Conservation (phyloP, 2,329 filamentous ascomycete genomes). For the Plenodomus biglobosus region DNA sequence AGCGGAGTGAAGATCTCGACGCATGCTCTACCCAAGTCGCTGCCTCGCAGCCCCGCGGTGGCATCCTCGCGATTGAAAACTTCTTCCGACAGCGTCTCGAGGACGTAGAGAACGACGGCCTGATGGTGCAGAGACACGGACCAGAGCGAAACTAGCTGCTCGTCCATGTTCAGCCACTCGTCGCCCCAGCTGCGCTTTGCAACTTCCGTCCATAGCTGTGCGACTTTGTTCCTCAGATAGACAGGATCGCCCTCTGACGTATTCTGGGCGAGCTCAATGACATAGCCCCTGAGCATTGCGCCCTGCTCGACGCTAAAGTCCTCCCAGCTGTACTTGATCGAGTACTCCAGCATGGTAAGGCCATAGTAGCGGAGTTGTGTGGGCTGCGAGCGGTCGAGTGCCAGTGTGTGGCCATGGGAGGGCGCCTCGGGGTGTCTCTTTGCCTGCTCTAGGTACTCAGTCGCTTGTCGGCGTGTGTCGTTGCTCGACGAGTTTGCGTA, state of each 20-base stretch:
- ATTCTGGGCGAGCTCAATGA: conserved; percentile 74
- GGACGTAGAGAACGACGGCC: conserved; percentile 81
- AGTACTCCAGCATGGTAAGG: conserved; percentile 85
- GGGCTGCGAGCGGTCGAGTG: conserved; percentile 71
- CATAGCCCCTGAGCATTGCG: conserved; percentile 69
- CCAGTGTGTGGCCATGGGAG: conserved; percentile 80
- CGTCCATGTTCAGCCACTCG: conserved; percentile 95
- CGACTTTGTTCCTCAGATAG: conserved; percentile 90
- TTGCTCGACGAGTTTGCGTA: conserved; percentile 82
- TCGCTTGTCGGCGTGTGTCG: conserved; percentile 77
- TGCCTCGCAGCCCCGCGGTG: conserved; percentile 78
- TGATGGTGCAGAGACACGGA: conserved; percentile 65
- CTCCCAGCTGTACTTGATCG: conserved; percentile 81
- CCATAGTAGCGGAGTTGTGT: conserved; percentile 91
- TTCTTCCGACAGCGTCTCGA: conserved; percentile 92
- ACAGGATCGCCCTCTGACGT: conserved; percentile 71
- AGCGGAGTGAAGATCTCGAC: conserved; percentile 92
- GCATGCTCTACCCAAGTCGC: conserved; percentile 81
- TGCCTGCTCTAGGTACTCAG: conserved; percentile 80
- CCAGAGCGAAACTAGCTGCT: conserved; percentile 80
- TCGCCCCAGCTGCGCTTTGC: conserved; percentile 91
- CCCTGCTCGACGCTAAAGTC: conserved; percentile 71
- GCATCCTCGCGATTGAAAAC: conserved; percentile 90
- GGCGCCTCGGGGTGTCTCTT: conserved; percentile 80
- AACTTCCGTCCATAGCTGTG: conserved; percentile 90